These are phyloP conservation scores for Rhizopus arrhizus DNA, from an alignment of 371 early-diverging fungal genomes.

Conservation along the genomic window DNA sequence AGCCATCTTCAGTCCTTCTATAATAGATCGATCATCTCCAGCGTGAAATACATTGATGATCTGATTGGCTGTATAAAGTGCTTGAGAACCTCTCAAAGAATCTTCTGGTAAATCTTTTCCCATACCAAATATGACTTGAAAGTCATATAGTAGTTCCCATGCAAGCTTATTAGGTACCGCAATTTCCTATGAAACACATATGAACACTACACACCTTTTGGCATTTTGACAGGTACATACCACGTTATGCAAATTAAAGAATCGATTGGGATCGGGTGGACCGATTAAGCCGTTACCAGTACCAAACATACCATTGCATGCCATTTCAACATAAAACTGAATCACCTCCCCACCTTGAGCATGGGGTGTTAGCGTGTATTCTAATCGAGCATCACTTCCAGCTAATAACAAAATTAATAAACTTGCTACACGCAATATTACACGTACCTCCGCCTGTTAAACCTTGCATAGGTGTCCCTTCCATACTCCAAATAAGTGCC, in stretches of 20 bases:
- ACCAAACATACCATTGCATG: conserved; percentile 92
- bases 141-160: conserved; percentile 72
- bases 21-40: conserved; percentile 52
- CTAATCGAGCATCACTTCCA: conserved; percentile 68
- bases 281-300: conserved; percentile 60
- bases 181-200: conserved; percentile 49
- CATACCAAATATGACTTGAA: conserved; percentile 80
- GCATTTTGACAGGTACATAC: conserved; percentile 16
- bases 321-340: conserved; percentile 85
- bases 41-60: conserved; percentile 76
- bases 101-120: conserved; percentile 74
- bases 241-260: conserved; percentile 48
- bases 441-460: conserved; percentile 75
- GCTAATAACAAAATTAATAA: conserved; percentile 19
- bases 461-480: conserved; percentile 84
- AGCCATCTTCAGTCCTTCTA: conserved; percentile 57
- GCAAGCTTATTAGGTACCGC: conserved; percentile 73
- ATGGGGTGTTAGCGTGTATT: conserved; percentile 66
- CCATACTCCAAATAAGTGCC: conserved; percentile 83
- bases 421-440: background rate
- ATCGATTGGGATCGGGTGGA: conserved; percentile 67
- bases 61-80: conserved; percentile 80
- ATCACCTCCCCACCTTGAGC: conserved; percentile 69
- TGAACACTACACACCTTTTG: too few relatives aligned
- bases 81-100: conserved; percentile 75